A percentile compares a stretch with the other conserved stretches of the same genome.
Conservation (phyloP, 208 protist species). For the Willaertia magna region DNA sequence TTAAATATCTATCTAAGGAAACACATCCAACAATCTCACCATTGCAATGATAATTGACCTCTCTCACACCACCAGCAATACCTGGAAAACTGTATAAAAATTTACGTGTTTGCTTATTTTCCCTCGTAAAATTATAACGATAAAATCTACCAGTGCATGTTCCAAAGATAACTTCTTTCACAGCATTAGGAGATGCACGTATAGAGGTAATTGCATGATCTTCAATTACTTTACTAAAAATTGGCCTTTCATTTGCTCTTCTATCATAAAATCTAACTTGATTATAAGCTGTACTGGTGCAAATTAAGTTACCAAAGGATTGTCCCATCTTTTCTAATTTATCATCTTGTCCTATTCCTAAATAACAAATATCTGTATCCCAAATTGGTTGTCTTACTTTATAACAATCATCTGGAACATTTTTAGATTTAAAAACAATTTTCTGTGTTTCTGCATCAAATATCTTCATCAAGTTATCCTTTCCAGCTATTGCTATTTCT, state of each 20-base stretch:
- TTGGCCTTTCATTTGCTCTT: slow-evolving; percentile 46
- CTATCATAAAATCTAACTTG: slow-evolving; percentile 63
- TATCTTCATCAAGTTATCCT: neutral
- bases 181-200: neutral
- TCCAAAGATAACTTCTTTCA: neutral
- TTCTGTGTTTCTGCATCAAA: neutral
- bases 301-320: slow-evolving; percentile 38
- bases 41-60: neutral
- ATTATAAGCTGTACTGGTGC: slow-evolving; percentile 52
- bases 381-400: neutral
- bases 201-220: neutral
- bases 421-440: neutral
- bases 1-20: neutral
- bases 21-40: neutral
- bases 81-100: neutral
- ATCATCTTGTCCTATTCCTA: neutral
- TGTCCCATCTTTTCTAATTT: neutral
- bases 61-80: neutral
- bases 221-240: slow-evolving; percentile 7
- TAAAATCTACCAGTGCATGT: neutral
- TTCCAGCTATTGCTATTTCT: neutral
- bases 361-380: neutral
- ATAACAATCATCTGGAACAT: neutral
- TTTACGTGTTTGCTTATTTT: neutral
- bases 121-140: neutral